These are phyloP conservation scores for Ceratocystis colombiana DNA, from an alignment of 2,329 filamentous ascomycete genomes.

Conservation along the genomic window DNA sequence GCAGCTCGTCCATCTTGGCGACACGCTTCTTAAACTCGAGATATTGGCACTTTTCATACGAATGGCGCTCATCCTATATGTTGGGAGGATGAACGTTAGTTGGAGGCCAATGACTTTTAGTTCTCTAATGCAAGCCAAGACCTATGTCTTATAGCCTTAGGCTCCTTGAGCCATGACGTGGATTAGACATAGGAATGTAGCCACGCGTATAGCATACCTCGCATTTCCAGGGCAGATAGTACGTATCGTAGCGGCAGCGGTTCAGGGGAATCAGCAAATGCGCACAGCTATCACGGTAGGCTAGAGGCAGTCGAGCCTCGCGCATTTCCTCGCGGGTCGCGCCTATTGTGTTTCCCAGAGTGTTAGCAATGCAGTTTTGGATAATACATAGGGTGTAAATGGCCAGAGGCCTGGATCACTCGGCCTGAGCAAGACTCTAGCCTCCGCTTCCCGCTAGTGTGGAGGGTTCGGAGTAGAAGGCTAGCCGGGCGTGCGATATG, in stretches of 20 bases:
- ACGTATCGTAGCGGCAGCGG: constrained; percentile 82
- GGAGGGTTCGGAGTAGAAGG: neutral
- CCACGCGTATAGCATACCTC: constrained; percentile 51
- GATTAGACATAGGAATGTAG: neutral
- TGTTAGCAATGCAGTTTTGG: neutral
- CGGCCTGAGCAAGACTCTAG: neutral
- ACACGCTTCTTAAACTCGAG: constrained; percentile 97
- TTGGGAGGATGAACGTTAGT: neutral
- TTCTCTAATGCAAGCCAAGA: neutral
- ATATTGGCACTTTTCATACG: constrained; percentile 99
- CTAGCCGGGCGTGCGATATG: neutral
- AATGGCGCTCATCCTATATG: constrained; percentile 78
- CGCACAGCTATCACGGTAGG: constrained; percentile 93
- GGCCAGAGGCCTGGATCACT: neutral
- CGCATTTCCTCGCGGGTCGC: constrained; percentile 89
- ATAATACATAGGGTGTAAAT: neutral
- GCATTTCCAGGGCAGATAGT: constrained; percentile 97
- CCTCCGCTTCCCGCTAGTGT: neutral
- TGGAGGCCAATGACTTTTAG: neutral
- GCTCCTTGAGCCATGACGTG: neutral
- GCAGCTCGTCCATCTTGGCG: constrained; percentile 94
- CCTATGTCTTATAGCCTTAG: neutral
- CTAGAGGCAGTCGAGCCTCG: constrained; percentile 73
- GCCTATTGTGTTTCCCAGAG: constrained; percentile 36
- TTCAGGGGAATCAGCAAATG: constrained; percentile 92